Evolutionary conservation across 2,329 filamentous ascomycete species (phyloP), one percentile per base, ranked within the genome.

Genomic region (Huntiella bhutanensis): DNA sequence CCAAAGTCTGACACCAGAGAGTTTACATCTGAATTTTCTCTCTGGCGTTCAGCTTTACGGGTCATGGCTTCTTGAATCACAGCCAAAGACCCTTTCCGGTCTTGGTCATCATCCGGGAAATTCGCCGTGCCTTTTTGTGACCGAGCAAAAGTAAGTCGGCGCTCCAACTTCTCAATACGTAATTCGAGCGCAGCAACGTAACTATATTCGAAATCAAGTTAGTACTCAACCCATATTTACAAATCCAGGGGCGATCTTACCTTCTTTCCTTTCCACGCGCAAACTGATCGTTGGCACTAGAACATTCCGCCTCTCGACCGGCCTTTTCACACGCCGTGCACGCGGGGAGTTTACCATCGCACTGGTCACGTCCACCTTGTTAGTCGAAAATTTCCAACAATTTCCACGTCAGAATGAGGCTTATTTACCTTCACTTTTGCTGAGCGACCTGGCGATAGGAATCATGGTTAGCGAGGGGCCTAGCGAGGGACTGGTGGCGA

Each of bases 161-260:
- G 80, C 61, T 94, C 83, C 6, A 96, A 72, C 61, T 82, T 84
- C 60, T 96, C 87, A 53, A 93, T 80, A 49, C 83, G 79, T 12
- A 87, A 76, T 60, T 96, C 88, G n/a, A 98, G 70, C 1, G 88
- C 92, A 5, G 88, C 85, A 39, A 96, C 87, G 68, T 96, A 98
- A 62, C 77, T 81, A 28, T 11, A 6, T 4, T 51, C 2, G 4
- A n/a, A 12, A 1, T 13, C 38, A 38, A 16, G 15, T 35, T 28
- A 11, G 11, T 33, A 37, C 2, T 8, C 22, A 22, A 13, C 1
- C 12, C 34, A 12, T 13, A n/a, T 16, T 5, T n/a, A 15, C 1
- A 7, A 3, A 32, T 15, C 8, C 6, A 37, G 28, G 33, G 11
- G 32, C 33, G 10, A 13, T 55, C 62, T 49, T 54, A 77, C 77